Percentiles rank a stretch among this genome's conserved stretches.
Conservation (phyloP, 768 basidiomycete genomes). For the Kwoniella mangroviensis region DNA sequence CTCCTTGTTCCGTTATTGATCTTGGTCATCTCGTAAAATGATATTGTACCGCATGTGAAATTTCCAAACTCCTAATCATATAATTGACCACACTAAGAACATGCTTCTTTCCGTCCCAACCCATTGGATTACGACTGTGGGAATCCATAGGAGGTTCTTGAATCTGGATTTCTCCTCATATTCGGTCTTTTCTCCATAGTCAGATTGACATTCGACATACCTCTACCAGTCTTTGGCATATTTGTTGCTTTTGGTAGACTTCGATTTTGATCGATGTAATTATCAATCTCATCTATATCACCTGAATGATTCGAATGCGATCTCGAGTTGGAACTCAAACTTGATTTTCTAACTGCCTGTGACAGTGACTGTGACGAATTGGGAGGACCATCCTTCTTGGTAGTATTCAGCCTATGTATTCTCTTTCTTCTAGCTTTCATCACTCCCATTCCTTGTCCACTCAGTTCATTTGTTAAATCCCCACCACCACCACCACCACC, state of each 20-base stretch:
- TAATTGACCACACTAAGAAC: no score
- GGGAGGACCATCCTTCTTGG: background rate
- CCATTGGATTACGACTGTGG: conserved; percentile 14
- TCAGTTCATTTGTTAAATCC: background rate
- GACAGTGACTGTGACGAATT: background rate
- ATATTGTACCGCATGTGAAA: no score
- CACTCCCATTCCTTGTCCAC: conserved; percentile 54
- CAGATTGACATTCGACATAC: background rate
- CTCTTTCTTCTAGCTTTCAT: conserved; percentile 79
- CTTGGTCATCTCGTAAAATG: no score
- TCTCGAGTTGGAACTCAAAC: background rate
- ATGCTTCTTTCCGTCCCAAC: no score
- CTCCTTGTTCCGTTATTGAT: no score
- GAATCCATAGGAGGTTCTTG: conserved; percentile 48
- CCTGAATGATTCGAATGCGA: background rate
- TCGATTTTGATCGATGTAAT: background rate
- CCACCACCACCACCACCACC: background rate
- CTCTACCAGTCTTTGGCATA: background rate
- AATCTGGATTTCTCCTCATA: conserved; percentile 36
- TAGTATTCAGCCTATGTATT: conserved; percentile 66
- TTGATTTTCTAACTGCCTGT: background rate
- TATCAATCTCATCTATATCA: conserved; percentile 8
- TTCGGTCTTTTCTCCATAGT: conserved; percentile 29
- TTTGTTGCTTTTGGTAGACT: background rate
- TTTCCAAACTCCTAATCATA: no score